A percentile compares a stretch with the other conserved stretches of the same genome.
phyloP scores from a whole-genome alignment of 1,284 basidiomycete genomes.

The Cryptococcus sp. region DNA sequence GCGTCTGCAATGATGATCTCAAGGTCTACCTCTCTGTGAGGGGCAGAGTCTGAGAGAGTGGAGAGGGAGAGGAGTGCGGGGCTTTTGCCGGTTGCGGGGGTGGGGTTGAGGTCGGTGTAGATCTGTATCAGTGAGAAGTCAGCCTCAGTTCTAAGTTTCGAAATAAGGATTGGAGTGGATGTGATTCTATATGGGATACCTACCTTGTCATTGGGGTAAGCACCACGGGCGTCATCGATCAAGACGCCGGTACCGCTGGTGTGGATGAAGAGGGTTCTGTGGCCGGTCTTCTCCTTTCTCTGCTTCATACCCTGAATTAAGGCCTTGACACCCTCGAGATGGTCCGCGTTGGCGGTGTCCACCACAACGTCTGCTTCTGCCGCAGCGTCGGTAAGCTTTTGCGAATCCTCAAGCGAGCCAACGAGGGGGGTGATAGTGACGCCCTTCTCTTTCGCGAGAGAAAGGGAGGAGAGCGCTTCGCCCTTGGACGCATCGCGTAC shows the following conservation, averaged over 20 bases:
- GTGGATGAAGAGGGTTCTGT: conserved; percentile 49
- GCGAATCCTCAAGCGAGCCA: conserved; percentile 38
- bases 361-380: conserved; percentile 47
- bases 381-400: conserved; percentile 38
- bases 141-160: not conserved
- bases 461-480: conserved; percentile 26
- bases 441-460: conserved; percentile 13
- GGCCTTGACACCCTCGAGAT: conserved; percentile 39
- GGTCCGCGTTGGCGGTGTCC: conserved; percentile 51
- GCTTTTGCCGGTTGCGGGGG: conserved; percentile 19
- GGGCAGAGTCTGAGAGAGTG: conserved; percentile 27
- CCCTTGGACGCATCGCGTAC: conserved; percentile 42
- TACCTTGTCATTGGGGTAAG: conserved; percentile 33
- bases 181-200: conserved; percentile 3
- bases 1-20: conserved; percentile 48
- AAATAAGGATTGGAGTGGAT: not conserved
- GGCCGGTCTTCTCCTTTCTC: conserved; percentile 43
- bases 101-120: conserved; percentile 31
- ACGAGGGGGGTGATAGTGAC: conserved; percentile 33
- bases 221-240: conserved; percentile 38
- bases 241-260: conserved; percentile 53
- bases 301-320: conserved; percentile 47
- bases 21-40: conserved; percentile 45
- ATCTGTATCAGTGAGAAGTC: conserved; percentile 8
- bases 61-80: conserved; percentile 47